phyloP scores from a whole-genome alignment of 179 eudicot genomes.

The Vitellaria paradoxa region DNA sequence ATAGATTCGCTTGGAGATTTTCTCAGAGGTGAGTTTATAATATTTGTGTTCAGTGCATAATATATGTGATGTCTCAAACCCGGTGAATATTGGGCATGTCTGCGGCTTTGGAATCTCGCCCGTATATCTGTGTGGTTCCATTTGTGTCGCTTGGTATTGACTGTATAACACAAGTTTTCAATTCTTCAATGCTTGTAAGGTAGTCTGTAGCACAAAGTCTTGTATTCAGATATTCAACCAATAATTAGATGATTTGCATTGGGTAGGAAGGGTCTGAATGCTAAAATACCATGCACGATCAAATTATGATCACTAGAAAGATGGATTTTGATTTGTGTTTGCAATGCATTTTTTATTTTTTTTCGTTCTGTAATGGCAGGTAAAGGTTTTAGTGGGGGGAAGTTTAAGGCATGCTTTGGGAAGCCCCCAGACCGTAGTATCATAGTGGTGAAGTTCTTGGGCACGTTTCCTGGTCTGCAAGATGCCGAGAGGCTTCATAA shows the following conservation, averaged over 20 bases:
- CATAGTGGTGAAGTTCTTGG: conserved; percentile 51
- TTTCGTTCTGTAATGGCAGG: conserved; percentile 22
- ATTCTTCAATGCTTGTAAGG: background rate
- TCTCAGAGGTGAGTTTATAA: conserved; percentile 39
- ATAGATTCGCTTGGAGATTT: conserved; percentile 37
- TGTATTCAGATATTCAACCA: background rate
- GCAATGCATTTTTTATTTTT: background rate
- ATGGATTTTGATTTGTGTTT: background rate
- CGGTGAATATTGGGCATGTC: too few species aligned
- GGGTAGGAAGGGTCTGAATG: too few species aligned
- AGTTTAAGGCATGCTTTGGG: conserved; percentile 38
- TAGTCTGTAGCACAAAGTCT: background rate
- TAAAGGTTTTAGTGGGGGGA: conserved; percentile 47
- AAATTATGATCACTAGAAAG: too few species aligned
- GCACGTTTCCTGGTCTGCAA: conserved; percentile 52
- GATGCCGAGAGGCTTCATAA: conserved; percentile 60
- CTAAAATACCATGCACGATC: too few species aligned
- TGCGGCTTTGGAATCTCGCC: too few species aligned
- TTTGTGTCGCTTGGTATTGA: too few species aligned
- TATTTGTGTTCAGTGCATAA: background rate
- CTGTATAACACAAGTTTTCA: too few species aligned
- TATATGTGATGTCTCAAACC: background rate
- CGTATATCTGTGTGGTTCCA: too few species aligned
- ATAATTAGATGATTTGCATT: background rate
- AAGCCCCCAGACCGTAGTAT: conserved; percentile 44